A percentile compares a stretch with the other conserved stretches of the same genome.
These are phyloP conservation scores for Trypanosoma conorhini DNA, from an alignment of 208 protist genomes.

Conservation along the genomic window DNA sequence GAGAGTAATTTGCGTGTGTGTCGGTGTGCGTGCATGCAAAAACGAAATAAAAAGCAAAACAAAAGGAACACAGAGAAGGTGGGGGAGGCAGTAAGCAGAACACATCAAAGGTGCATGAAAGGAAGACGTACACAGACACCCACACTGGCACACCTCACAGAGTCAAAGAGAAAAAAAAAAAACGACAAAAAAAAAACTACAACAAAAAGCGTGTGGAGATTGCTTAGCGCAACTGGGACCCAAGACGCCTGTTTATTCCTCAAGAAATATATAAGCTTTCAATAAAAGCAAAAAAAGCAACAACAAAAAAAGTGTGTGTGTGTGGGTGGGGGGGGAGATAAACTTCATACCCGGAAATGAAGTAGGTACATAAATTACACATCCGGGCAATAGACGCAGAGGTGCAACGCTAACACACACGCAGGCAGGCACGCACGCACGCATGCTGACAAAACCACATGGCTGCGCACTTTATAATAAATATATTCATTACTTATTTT, in stretches of 20 bases:
- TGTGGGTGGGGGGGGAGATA: background rate
- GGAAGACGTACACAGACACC: background rate
- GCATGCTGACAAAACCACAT: no score
- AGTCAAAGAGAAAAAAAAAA: background rate
- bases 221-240: background rate
- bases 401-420: background rate
- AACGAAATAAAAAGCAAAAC: constrained; percentile 11
- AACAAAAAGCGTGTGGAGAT: background rate
- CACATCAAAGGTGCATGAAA: background rate
- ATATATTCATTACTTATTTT: no score
- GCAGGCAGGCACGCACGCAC: no score
- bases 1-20: background rate
- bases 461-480: no score
- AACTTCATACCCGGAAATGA: no score
- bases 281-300: background rate
- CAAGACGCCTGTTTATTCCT: background rate
- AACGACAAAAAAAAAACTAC: background rate
- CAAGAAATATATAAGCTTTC: background rate
- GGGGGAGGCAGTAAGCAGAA: background rate
- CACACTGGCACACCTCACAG: background rate
- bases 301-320: background rate
- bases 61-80: constrained; percentile 14
- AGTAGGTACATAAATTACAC: background rate
- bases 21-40: background rate
- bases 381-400: background rate